Evolutionary conservation across 805 yeast species (phyloP), one percentile per base, ranked within the genome.

Genomic region (Saccharomyces kudriavzevii): DNA sequence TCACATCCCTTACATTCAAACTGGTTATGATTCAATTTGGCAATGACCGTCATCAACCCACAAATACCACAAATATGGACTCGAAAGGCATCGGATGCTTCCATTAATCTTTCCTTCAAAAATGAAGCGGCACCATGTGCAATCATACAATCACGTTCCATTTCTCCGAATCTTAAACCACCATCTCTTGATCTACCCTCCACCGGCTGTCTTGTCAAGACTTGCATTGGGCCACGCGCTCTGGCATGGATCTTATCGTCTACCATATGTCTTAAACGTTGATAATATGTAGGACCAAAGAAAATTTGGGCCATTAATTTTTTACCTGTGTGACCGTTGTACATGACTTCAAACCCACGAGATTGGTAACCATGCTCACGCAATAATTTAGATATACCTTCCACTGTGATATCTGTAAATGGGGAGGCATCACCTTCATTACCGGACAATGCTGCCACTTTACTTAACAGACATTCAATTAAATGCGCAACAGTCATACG

Each of bases 131-230:
- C 98, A 71, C 99, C 99, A 70, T 94, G 98, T 1, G 99, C 99
- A 78, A 94, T 94, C 97, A 94, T 92, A 86, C 99, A 94, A 80
- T 94, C 99, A 78, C 99, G 89, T 76, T 94, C 99, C 99, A 94
- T 94, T 74, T 92, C 99, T 68, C 99, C 99, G 81, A 92, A 91
- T 74, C 99, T 89, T 71, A 92, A 78, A 64, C 99, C 99, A 82
- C 99, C 99, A 74, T 94, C 98, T 76, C 99, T 84, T 17, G 97
- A 90, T 74, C 99, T 85, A 83, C 99, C 99, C 74, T 92, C 98
- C 58, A 91, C 97, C 4, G 99, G 99, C 74, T 92, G 99, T 76
- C 98, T 87, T 3, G 99, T 92, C 71, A 92, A 78, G 54, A 92
- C 95, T 78, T 92, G 98, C 57, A 92, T 96, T 14, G 99, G 98